Evolutionary conservation across 2,329 filamentous ascomycete genomes (phyloP).

Genomic region (Xylariaceae sp.): DNA sequence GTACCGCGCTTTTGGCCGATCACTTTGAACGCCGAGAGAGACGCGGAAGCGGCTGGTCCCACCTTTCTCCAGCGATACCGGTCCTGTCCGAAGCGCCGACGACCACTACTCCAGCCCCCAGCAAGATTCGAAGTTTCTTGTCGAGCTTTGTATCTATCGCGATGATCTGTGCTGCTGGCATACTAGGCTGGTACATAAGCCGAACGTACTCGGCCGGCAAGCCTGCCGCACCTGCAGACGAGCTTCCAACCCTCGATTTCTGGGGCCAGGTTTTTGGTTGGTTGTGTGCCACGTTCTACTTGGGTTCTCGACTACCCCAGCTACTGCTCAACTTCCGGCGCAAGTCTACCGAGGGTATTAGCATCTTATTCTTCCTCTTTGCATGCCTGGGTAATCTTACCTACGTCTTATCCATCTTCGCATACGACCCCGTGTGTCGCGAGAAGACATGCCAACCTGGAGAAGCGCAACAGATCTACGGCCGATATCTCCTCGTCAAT

Average conservation of each 20-base stretch:
- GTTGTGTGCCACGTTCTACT: constrained; percentile 82
- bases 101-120: constrained; percentile 43
- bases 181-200: constrained; percentile 80
- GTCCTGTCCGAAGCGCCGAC: constrained; percentile 51
- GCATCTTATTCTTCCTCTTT: constrained; percentile 92
- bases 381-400: constrained; percentile 93
- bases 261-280: constrained; percentile 91
- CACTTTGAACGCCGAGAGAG: constrained; percentile 42
- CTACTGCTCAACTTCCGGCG: constrained; percentile 86
- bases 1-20: constrained; percentile 45
- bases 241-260: constrained; percentile 60
- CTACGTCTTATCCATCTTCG: constrained; percentile 86
- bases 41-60: constrained; percentile 52
- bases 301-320: constrained; percentile 84
- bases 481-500: constrained; percentile 81
- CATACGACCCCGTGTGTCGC: constrained; percentile 71
- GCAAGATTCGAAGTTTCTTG: constrained; percentile 51
- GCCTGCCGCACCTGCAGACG: constrained; percentile 36
- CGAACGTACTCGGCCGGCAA: constrained; percentile 40
- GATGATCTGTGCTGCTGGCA: constrained; percentile 77
- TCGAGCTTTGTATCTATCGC: constrained; percentile 73
- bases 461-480: constrained; percentile 65
- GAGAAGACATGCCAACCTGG: constrained; percentile 53
- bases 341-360: constrained; percentile 89
- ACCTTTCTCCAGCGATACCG: constrained; percentile 76